Evolutionary conservation across 2,329 filamentous ascomycete species (phyloP).

Genomic region (Pleomassaria siparia): DNA sequence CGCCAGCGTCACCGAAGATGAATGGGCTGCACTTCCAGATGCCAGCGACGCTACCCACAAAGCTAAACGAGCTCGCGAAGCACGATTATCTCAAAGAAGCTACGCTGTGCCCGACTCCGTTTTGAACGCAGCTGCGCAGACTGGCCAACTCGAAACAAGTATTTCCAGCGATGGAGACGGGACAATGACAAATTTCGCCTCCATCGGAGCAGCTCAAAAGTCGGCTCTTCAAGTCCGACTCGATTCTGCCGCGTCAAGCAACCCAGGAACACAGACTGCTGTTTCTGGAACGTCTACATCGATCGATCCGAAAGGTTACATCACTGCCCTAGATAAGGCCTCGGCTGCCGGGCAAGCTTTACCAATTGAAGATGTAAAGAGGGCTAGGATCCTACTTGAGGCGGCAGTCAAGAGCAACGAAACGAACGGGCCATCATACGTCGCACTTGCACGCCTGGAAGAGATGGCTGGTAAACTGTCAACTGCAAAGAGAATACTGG

Average conservation of each 20-base stretch:
- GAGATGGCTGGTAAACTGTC: slow-evolving; percentile 91
- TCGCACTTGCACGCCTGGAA: slow-evolving; percentile 88
- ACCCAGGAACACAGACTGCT: slow-evolving; percentile 64
- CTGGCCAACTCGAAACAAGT: slow-evolving; percentile 80
- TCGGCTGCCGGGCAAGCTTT: slow-evolving; percentile 77
- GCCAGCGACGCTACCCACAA: slow-evolving; percentile 96
- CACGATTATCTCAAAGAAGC: slow-evolving; percentile 66
- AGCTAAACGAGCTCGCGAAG: slow-evolving; percentile 82
- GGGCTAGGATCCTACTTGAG: slow-evolving; percentile 87
- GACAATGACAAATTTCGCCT: slow-evolving; percentile 96
- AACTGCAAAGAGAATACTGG: slow-evolving; percentile 83
- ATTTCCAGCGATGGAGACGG: slow-evolving; percentile 77
- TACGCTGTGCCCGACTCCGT: slow-evolving; percentile 98
- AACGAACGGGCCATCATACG: slow-evolving; percentile 92
- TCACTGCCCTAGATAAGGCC: slow-evolving; percentile 85
- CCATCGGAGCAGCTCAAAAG: slow-evolving; percentile 93
- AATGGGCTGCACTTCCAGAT: slow-evolving; percentile 94
- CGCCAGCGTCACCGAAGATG: slow-evolving; percentile 85
- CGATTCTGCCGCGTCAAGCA: slow-evolving; percentile 77
- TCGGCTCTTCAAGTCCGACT: slow-evolving; percentile 94
- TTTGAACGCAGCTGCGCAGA: slow-evolving; percentile 79
- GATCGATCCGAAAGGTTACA: slow-evolving; percentile 93
- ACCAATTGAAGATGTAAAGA: slow-evolving; percentile 85
- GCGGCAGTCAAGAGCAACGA: slow-evolving; percentile 98
- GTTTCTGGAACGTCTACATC: slow-evolving; percentile 77